Evolutionary conservation across 202 grass and related monocot species (phyloP).

Genomic region (Digitaria exilis): DNA sequence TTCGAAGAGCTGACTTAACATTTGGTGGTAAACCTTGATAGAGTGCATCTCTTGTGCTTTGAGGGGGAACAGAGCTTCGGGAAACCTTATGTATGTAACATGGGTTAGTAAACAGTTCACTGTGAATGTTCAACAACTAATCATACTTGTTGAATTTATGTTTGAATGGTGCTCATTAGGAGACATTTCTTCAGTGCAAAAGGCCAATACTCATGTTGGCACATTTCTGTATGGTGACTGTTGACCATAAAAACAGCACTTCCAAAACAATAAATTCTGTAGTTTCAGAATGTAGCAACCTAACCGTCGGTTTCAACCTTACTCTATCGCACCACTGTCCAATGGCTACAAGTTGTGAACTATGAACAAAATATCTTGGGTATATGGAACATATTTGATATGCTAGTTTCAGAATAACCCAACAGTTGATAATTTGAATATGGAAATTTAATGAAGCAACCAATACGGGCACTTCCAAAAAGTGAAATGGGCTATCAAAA

Average conservation of each 20-base stretch:
- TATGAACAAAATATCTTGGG: neutral
- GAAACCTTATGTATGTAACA: slow-evolving; percentile 57
- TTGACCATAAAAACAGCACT: neutral
- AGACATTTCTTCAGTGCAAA: neutral
- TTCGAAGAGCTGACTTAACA: slow-evolving; percentile 78
- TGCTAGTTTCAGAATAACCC: neutral
- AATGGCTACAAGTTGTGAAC: neutral
- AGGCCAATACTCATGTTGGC: neutral
- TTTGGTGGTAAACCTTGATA: slow-evolving; percentile 79
- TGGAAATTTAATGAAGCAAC: neutral
- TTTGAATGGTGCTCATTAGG: neutral
- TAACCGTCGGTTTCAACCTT: neutral
- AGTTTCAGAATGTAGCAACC: neutral
- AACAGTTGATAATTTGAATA: neutral
- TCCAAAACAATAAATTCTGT: neutral
- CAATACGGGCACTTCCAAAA: neutral
- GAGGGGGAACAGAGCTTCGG: slow-evolving; percentile 65
- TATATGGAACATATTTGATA: neutral
- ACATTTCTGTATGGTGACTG: neutral
- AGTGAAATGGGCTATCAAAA: neutral
- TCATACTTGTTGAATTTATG: neutral
- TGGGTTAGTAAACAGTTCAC: slow-evolving; percentile 9
- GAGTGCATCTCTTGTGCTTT: slow-evolving; percentile 73
- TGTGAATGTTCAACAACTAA: neutral
- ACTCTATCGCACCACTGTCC: neutral